These are phyloP conservation scores for Mycena belliarum DNA, from an alignment of 768 basidiomycete genomes.

Conservation along the genomic window DNA sequence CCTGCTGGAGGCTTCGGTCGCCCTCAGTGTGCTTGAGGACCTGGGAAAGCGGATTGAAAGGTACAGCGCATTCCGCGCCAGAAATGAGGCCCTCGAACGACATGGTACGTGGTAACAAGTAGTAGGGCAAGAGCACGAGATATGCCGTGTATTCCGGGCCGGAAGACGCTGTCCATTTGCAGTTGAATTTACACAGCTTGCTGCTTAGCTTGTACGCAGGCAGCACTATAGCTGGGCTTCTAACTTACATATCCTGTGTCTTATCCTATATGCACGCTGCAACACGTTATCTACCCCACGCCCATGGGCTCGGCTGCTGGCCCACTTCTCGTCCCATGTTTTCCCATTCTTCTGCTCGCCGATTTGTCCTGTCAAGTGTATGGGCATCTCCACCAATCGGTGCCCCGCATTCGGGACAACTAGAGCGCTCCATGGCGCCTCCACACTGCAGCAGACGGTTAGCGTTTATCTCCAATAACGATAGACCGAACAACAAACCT, in stretches of 20 bases:
- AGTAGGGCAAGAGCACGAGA: neutral
- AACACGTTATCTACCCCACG: constrained; percentile 23
- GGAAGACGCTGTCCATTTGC: neutral
- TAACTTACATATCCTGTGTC: no score
- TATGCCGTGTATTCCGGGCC: neutral
- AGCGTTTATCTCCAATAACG: neutral
- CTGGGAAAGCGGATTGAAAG: constrained; percentile 84
- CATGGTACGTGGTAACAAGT: neutral
- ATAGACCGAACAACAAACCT: constrained; percentile 39
- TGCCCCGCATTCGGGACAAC: constrained; percentile 61
- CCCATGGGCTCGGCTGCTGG: constrained; percentile 31
- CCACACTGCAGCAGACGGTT: constrained; percentile 46
- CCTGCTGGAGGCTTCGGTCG: constrained; percentile 87
- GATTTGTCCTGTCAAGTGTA: constrained; percentile 42
- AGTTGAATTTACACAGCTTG: neutral
- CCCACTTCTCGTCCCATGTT: constrained; percentile 37
- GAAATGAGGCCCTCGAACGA: constrained; percentile 72
- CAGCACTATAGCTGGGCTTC: no score
- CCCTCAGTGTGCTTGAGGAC: constrained; percentile 89
- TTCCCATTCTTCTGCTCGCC: constrained; percentile 48
- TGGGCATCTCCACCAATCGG: constrained; percentile 53
- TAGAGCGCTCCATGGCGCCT: constrained; percentile 47
- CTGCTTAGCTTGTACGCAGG: no score
- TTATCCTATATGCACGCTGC: no score
- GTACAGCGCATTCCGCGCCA: constrained; percentile 85